Evolutionary conservation across 345 rosid genomes (phyloP).

Genomic region (Salix exigua): DNA sequence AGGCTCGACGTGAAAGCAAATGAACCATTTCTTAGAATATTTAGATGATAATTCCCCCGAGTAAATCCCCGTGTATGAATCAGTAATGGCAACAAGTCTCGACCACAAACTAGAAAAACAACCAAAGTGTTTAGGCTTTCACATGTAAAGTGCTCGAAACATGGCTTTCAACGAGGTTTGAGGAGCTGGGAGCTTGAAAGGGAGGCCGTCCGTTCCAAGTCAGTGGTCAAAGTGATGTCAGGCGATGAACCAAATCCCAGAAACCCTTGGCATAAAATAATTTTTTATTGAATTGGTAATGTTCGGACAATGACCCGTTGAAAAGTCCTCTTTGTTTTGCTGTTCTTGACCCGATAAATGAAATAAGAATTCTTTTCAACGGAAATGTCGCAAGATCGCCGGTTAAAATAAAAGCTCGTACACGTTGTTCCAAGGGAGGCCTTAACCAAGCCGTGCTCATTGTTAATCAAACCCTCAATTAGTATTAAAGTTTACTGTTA

Average conservation of each 20-base stretch:
- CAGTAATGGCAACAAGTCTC: not conserved
- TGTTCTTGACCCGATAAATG: too few relatives aligned
- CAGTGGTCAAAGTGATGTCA: not conserved
- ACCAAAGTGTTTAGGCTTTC: not conserved
- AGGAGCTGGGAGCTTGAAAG: not conserved
- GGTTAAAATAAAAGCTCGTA: not conserved
- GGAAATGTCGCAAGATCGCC: not conserved
- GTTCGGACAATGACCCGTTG: not conserved
- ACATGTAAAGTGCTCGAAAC: conserved; percentile 5
- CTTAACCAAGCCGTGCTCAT: not conserved
- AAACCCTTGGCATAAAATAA: not conserved
- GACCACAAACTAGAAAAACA: not conserved
- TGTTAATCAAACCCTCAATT: not conserved
- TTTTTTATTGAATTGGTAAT: not conserved
- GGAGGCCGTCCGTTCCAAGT: not conserved
- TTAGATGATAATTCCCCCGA: not conserved
- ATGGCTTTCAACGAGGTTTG: not conserved
- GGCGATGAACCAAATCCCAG: not conserved
- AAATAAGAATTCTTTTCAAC: too few relatives aligned
- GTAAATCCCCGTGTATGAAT: not conserved
- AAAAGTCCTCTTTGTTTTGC: not conserved
- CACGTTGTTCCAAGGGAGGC: conserved; percentile 3
- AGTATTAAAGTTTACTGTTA: too few relatives aligned
- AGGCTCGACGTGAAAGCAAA: not conserved
- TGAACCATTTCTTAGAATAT: not conserved